These are phyloP conservation scores for Elongisporangium undulatum DNA, from an alignment of 352 stramenopile species.

Conservation along the genomic window DNA sequence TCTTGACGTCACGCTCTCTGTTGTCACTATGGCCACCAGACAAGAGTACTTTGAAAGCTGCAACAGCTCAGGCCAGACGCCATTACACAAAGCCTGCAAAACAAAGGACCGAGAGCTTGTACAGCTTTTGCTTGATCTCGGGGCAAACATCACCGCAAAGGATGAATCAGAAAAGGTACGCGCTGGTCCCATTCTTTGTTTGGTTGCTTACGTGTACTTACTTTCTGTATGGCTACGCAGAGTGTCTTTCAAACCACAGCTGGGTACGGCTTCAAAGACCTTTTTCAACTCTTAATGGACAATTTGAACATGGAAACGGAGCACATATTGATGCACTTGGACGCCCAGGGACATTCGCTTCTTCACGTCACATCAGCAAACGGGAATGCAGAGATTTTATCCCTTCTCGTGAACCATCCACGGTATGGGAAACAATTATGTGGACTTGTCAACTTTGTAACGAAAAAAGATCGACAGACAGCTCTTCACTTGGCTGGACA, in stretches of 20 bases:
- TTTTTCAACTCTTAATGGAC: slow-evolving; percentile 31
- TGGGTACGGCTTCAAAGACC: slow-evolving; percentile 26
- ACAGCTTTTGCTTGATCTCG: slow-evolving; percentile 30
- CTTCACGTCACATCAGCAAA: slow-evolving; percentile 39
- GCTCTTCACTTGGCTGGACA: slow-evolving; percentile 44
- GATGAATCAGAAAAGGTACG: slow-evolving; percentile 34
- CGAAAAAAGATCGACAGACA: slow-evolving; percentile 27
- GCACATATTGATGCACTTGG: slow-evolving; percentile 23
- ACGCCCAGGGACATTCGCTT: slow-evolving; percentile 34
- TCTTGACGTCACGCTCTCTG: slow-evolving; percentile 24
- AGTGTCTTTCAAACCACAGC: slow-evolving; percentile 46
- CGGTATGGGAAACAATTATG: slow-evolving; percentile 4
- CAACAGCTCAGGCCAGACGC: slow-evolving; percentile 44
- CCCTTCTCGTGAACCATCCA: slow-evolving; percentile 5
- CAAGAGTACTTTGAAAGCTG: slow-evolving; percentile 30
- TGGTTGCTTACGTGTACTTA: background rate
- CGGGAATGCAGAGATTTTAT: slow-evolving; percentile 34
- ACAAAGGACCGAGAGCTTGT: slow-evolving; percentile 37
- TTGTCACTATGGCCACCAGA: slow-evolving; percentile 9
- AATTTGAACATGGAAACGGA: slow-evolving; percentile 16
- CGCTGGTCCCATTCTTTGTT: background rate
- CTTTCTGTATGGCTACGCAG: slow-evolving; percentile 6
- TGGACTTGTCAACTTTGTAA: slow-evolving; percentile 31
- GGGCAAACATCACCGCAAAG: slow-evolving; percentile 23
- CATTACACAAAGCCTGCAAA: slow-evolving; percentile 50